Evolutionary conservation across 345 rosid genomes (phyloP).

Genomic region (Linum lewisii): DNA sequence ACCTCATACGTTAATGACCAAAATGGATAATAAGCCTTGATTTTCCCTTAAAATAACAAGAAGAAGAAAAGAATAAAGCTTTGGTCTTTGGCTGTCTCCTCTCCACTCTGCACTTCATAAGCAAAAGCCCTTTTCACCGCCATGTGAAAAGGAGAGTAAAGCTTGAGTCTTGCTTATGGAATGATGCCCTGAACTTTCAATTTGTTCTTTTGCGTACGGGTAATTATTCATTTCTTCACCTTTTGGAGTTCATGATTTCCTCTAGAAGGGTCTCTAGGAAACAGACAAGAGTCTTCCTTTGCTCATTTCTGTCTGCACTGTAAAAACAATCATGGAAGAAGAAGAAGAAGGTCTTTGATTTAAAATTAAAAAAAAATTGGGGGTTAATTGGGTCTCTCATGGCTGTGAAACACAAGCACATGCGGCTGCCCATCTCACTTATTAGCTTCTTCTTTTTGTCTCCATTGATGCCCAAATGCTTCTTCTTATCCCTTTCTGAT

Average conservation of each 20-base stretch:
- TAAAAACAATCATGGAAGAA: not conserved
- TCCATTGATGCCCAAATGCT: slow-evolving; percentile 13
- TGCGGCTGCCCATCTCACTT: slow-evolving; percentile 12
- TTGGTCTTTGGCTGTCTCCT: not conserved
- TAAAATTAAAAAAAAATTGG: not conserved
- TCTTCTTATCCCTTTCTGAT: slow-evolving; percentile 7
- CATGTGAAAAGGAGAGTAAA: not conserved
- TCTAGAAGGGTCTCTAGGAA: not conserved
- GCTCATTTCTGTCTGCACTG: not conserved
- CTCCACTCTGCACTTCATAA: not conserved
- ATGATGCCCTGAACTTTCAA: not conserved
- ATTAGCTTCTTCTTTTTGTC: slow-evolving; percentile 24
- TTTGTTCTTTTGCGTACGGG: not conserved
- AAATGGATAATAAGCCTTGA: too few relatives aligned
- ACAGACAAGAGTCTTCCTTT: not conserved
- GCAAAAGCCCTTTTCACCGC: not conserved
- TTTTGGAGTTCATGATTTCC: not conserved
- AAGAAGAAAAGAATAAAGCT: not conserved
- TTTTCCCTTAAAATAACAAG: too few relatives aligned
- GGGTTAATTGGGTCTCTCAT: not conserved
- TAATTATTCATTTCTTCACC: not conserved
- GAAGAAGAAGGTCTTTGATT: not conserved
- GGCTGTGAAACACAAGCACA: slow-evolving; percentile 25
- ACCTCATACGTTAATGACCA: too few relatives aligned
- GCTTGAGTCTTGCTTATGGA: not conserved